Conservation (phyloP, 306 rosid species). For the Cicer pinnatifidum region DNA sequence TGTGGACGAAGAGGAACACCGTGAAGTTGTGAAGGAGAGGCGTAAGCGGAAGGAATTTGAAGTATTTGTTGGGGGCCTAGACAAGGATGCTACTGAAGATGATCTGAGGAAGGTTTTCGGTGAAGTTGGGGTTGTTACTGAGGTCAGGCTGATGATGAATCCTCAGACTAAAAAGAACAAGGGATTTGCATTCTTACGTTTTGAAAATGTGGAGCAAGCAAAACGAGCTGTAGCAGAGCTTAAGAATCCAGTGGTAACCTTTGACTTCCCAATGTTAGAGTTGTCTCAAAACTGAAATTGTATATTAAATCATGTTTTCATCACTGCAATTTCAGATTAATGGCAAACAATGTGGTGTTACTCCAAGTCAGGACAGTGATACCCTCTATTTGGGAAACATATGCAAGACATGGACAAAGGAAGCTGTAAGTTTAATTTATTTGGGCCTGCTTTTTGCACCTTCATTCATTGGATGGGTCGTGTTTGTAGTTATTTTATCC, state of each 20-base stretch:
- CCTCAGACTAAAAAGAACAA: slow-evolving; percentile 93
- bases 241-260: slow-evolving; percentile 80
- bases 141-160: slow-evolving; percentile 96
- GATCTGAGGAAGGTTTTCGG: slow-evolving; percentile 81
- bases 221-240: slow-evolving; percentile 89
- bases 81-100: slow-evolving; percentile 89
- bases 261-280: slow-evolving; percentile 45
- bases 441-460: slow-evolving; percentile 40
- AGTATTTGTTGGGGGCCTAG: slow-evolving; percentile 97
- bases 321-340: slow-evolving; percentile 78
- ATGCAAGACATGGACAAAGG: slow-evolving; percentile 94
- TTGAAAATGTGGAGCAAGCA: slow-evolving; percentile 89
- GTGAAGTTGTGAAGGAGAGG: slow-evolving; percentile 88
- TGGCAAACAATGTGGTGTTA: slow-evolving; percentile 95
- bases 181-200: slow-evolving; percentile 98
- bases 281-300: slow-evolving; percentile 36
- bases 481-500: slow-evolving; percentile 36
- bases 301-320: slow-evolving; percentile 46
- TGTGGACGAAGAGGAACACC: slow-evolving; percentile 83
- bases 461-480: slow-evolving; percentile 30
- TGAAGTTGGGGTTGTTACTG: slow-evolving; percentile 83
- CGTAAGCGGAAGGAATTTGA: slow-evolving; percentile 91
- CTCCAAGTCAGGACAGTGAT: slow-evolving; percentile 97
- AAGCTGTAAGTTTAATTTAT: slow-evolving; percentile 77
- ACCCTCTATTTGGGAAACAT: slow-evolving; percentile 96